Conservation (phyloP, 768 basidiomycete genomes). For the Rickenella mellea region DNA sequence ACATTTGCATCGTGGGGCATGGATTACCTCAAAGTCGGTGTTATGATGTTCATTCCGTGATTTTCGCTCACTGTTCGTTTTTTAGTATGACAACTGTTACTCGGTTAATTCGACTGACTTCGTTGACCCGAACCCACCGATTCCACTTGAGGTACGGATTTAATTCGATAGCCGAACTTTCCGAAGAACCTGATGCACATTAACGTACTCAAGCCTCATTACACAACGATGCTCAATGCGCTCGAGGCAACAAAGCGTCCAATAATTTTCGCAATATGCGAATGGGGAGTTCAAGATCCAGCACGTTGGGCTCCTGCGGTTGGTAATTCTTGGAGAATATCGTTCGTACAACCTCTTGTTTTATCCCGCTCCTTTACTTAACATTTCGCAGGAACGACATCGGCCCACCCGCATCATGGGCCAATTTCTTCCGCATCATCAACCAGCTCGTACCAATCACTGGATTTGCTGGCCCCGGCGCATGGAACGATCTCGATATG, state of each 20-base stretch:
- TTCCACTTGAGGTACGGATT: slow-evolving; percentile 21
- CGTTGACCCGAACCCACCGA: slow-evolving; percentile 35
- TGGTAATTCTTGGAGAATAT: slow-evolving; percentile 43
- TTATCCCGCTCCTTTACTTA: not conserved
- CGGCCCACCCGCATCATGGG: slow-evolving; percentile 37
- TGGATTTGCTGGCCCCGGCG: slow-evolving; percentile 35
- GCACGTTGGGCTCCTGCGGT: slow-evolving; percentile 36
- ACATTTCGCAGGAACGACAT: slow-evolving; percentile 30
- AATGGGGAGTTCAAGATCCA: slow-evolving; percentile 42
- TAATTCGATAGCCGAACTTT: too few species aligned
- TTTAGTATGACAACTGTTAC: slow-evolving; percentile 39
- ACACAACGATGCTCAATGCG: slow-evolving; percentile 36
- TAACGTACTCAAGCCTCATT: slow-evolving; percentile 31
- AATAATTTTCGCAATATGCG: slow-evolving; percentile 43
- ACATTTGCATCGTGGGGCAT: slow-evolving; percentile 43
- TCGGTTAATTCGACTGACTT: slow-evolving; percentile 36
- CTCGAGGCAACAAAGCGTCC: slow-evolving; percentile 33
- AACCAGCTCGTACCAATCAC: slow-evolving; percentile 44
- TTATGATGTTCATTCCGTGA: not conserved
- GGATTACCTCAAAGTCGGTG: slow-evolving; percentile 27
- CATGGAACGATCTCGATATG: slow-evolving; percentile 44
- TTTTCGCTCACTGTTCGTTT: not conserved
- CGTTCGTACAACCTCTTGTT: slow-evolving; percentile 21
- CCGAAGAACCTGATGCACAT: too few species aligned
- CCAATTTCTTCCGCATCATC: slow-evolving; percentile 38